phyloP scores from a whole-genome alignment of 257 asterid species.

The Datura wrightii region DNA sequence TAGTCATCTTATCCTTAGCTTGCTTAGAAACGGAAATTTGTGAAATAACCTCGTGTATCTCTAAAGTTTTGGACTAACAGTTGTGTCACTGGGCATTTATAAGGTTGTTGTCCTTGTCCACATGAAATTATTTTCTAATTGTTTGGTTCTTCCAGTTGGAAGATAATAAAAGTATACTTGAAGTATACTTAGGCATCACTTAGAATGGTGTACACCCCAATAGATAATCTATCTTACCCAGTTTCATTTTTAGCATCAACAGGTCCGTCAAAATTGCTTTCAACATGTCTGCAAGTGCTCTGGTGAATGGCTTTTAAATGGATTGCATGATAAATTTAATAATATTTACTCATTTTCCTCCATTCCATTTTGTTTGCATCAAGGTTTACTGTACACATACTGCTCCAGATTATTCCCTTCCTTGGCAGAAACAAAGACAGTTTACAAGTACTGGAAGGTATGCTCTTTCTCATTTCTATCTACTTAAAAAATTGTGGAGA shows the following conservation, averaged over 20 bases:
- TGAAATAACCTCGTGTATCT: conserved; percentile 10
- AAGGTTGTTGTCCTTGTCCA: neutral
- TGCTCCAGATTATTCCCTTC: conserved; percentile 95
- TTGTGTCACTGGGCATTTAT: neutral
- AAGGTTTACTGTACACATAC: conserved; percentile 96
- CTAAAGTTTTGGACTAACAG: neutral
- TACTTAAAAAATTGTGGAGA: conserved; percentile 20
- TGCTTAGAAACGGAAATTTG: conserved; percentile 13
- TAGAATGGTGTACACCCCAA: neutral
- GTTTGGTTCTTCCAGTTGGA: neutral
- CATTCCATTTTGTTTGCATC: conserved; percentile 23
- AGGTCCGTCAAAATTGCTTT: neutral
- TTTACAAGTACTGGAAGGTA: conserved; percentile 96
- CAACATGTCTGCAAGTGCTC: conserved; percentile 12
- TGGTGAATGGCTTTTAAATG: neutral
- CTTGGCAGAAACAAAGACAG: conserved; percentile 96
- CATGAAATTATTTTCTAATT: neutral
- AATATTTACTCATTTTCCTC: neutral
- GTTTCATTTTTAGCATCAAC: neutral
- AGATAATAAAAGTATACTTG: conserved; percentile 5
- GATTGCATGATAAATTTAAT: conserved; percentile 8
- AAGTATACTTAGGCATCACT: neutral
- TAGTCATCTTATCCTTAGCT: neutral
- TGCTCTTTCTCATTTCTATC: conserved; percentile 38
- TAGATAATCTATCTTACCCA: conserved; percentile 13